phyloP scores from a whole-genome alignment of 108 stramenopile genomes.

The Craspedostauros australis region DNA sequence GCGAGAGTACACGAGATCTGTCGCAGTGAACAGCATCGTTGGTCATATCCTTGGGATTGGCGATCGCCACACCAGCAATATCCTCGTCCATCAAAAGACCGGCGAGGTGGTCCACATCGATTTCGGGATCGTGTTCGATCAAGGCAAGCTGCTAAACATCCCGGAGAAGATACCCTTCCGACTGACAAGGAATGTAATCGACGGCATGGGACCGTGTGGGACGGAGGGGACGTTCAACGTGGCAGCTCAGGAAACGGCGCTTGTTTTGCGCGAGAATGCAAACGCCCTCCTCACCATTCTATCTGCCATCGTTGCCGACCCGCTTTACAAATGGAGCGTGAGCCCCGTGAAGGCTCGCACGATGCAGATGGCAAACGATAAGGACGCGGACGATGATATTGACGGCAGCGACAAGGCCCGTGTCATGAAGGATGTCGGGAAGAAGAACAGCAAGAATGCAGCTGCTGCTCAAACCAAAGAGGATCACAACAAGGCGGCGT shows the following conservation, averaged over 20 bases:
- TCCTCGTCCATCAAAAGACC: slow-evolving; percentile 86
- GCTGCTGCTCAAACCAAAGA: not conserved
- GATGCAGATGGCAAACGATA: slow-evolving; percentile 27
- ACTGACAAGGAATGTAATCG: slow-evolving; percentile 94
- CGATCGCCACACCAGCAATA: slow-evolving; percentile 95
- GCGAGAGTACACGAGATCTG: slow-evolving; percentile 84
- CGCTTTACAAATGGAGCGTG: slow-evolving; percentile 91
- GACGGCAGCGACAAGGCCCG: not conserved
- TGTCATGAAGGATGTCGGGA: not conserved
- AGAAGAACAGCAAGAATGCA: not conserved
- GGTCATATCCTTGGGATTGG: slow-evolving; percentile 99
- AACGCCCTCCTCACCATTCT: slow-evolving; percentile 85
- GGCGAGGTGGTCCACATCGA: slow-evolving; percentile 97
- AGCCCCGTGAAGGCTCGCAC: slow-evolving; percentile 60
- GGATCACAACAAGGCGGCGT: slow-evolving; percentile 50
- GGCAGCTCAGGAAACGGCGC: slow-evolving; percentile 75
- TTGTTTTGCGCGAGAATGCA: slow-evolving; percentile 72
- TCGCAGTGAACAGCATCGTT: slow-evolving; percentile 92
- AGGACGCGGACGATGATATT: slow-evolving; percentile 11
- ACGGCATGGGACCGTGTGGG: slow-evolving; percentile 92
- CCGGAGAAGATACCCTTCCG: slow-evolving; percentile 98
- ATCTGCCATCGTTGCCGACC: slow-evolving; percentile 92
- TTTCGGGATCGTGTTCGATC: slow-evolving; percentile 99
- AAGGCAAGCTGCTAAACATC: slow-evolving; percentile 80
- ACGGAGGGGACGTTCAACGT: slow-evolving; percentile 85